Base-by-base conservation (phyloP, 352 stramenopile genomes). In the Phytophthora podocarpi region DNA sequence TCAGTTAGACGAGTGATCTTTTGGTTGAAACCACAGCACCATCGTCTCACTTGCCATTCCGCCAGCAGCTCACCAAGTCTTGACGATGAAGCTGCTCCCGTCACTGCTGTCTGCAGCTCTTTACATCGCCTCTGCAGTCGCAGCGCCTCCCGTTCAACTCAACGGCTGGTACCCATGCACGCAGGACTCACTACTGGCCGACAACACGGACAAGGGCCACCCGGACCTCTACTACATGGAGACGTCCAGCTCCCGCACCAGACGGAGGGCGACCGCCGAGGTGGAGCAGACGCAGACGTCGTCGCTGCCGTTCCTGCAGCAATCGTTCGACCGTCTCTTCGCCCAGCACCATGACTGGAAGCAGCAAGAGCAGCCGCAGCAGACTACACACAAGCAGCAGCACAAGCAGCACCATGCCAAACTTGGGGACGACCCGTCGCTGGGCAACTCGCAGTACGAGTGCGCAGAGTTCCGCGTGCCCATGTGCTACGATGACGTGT, bases 401-500 rank as follows among this genome's bases (percentile, higher is more conserved):
- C 43, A 40, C 35, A 55, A 49, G 27, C 35, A 10, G n/a, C 43
- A 43, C 5, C 41, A 60, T 11, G 21, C 34, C 26, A 76, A 71
- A 57, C 15, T 27, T 10, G 20, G 8, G 5, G 37, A 54, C 8
- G 21, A 58, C 0, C 24, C 36, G 7, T 51, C 39, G 11, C 10
- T 27, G 9, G 26, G 40, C 16, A 27, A 40, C 10, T 56, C 68
- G 10, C 47, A 62, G 15, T 87, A 83, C 54, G 76, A 93, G 26
- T 93, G 84, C 61, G 80, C 76, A 0, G 68, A 86, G 34, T 63
- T 93, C 16, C 64, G 74, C n/a, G 75, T 90, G 55, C 82, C 84
- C 36, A 67, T 93, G 42, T 93, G 84, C 60, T 85, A 91, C 67
- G 64, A 78, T 0, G 72, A 70, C n/a, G 51, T 93, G 12, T 93